Base-by-base conservation (phyloP, 2,329 filamentous ascomycete genomes). In the Fusarium euwallaceae region DNA sequence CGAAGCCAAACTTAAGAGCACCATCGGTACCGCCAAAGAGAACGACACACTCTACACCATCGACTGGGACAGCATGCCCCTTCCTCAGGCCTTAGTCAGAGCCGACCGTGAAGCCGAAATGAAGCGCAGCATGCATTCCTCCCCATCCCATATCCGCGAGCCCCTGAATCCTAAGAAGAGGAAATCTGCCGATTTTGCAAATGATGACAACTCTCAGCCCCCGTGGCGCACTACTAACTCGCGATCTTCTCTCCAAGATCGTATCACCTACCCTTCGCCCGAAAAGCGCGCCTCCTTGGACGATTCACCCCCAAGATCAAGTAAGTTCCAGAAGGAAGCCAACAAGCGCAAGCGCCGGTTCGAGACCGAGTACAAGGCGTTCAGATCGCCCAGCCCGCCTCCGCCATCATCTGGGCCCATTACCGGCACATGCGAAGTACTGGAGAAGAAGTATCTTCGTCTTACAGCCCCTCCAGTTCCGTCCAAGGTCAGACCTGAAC, bases 391-490 rank as follows among this genome's bases (percentile, higher is more conserved):
- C 14, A 90, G 87, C 61, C 90, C 90, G 24, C 87, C 88, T 76
- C 86, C 87, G 78, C 86, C 90, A 75, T 83, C 87, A 65, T 84
- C 88, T 65, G 92, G 91, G 39, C 97, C 97, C 11, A 92, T 98
- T 37, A 90, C 98, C 70, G 97, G 97, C 76, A 94, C 93, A 55
- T 96, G 93, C 82, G 90, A 95, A 83, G 89, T 88, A 27, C 87
- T 98, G 77, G 96, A 98, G 84, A 99, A 99, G 88, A 92, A 91
- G 81, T 99, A 98, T 81, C 93, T 98, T 81, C 95, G 97, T 72
- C 89, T 99, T 82, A 99, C 96, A 20, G 92, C 95, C 36, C 92
- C 95, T 59, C 97, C 97, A 37, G 94, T 97, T 75, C 92, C 95
- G 65, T 93, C 95, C 80, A 92, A 93, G 78, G 97, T 99, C 61